A percentile compares a stretch with the other conserved stretches of the same genome.
phyloP scores from a whole-genome alignment of 2,329 filamentous ascomycete species.

The Ophiobolus disseminans region DNA sequence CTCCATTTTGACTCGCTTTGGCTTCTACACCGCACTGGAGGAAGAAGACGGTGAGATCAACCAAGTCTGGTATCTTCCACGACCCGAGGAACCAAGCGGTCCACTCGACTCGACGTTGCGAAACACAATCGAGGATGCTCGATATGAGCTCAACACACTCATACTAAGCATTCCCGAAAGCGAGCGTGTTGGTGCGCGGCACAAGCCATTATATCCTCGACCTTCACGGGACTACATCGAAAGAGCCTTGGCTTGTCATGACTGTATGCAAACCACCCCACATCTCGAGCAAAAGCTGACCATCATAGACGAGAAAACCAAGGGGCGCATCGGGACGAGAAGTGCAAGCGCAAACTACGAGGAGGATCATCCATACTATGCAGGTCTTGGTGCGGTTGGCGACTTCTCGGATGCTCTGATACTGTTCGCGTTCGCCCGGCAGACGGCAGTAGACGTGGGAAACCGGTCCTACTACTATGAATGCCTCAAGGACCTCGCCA shows the following conservation, averaged over 20 bases:
- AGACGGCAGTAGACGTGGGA: slow-evolving; percentile 62
- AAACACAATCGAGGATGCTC: slow-evolving; percentile 63
- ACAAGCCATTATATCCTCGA: slow-evolving; percentile 38
- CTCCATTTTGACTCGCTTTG: slow-evolving; percentile 63
- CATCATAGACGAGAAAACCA: slow-evolving; percentile 32
- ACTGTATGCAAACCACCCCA: slow-evolving; percentile 33
- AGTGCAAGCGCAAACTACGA: slow-evolving; percentile 36
- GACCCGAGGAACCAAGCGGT: slow-evolving; percentile 25
- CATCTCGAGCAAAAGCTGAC: slow-evolving; percentile 15
- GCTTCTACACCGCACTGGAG: slow-evolving; percentile 56
- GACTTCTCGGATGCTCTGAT: slow-evolving; percentile 70
- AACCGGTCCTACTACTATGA: slow-evolving; percentile 69
- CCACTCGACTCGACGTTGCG: slow-evolving; percentile 32
- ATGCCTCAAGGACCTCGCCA: slow-evolving; percentile 67
- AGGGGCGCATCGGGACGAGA: slow-evolving; percentile 32
- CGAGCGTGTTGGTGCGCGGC: slow-evolving; percentile 39
- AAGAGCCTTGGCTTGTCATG: slow-evolving; percentile 43
- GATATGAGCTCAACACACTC: slow-evolving; percentile 63
- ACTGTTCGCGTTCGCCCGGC: slow-evolving; percentile 67
- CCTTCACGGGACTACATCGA: slow-evolving; percentile 52
- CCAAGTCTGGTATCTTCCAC: slow-evolving; percentile 45
- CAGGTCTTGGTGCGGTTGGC: slow-evolving; percentile 66
- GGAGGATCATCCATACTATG: slow-evolving; percentile 59
- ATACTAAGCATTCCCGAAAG: slow-evolving; percentile 51
- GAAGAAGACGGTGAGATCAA: slow-evolving; percentile 42